Base-by-base conservation (phyloP, 805 yeast genomes). In the Naumovozyma castellii region DNA sequence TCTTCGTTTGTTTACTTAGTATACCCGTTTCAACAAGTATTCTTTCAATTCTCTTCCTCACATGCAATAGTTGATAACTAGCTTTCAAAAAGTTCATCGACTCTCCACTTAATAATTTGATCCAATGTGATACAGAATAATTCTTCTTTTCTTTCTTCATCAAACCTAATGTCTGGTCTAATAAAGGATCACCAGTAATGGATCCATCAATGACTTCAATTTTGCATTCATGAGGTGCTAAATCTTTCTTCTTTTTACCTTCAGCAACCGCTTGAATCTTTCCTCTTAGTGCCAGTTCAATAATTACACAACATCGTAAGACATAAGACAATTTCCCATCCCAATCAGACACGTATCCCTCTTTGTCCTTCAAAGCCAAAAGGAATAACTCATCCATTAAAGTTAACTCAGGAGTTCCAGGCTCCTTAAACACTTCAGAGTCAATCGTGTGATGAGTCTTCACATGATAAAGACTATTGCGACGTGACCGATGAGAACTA, bases 1-100 rank as follows among this genome's bases (percentile, higher is more conserved):
- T 92, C 60, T 87, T 86, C 61, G 94, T 78, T 64, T 92, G 98
- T 5, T 97, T 92, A 66, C 95, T 80, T 55, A 94, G 72, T 34
- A 92, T 80, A 17, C 98, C 97, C 66, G 92, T 92, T 62, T 92
- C 98, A 30, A 94, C 98, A 38, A 92, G 70, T 0, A 98, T 98
- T 64, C 92, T 92, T 40, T 96, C 94, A 47, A 92, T 71, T 51
- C 98, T 74, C 65, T 92, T 98, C 57, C 98, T 78, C 4, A 92
- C 98, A 66, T 92, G 98, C 58, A 92, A 92, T 61, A 92, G 74
- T 66, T 92, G 98, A 67, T 90, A 92, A 56, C 81, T 83, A 51
- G 90, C 87, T 60, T 92, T 92, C 76, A 88, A 73, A 50, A 92
- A 67, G 62, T 90, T 92, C 98, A 98, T 92, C 3, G 98, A 92